These are phyloP conservation scores for Lachancea cidri DNA, from an alignment of 805 yeast species.

Conservation along the genomic window DNA sequence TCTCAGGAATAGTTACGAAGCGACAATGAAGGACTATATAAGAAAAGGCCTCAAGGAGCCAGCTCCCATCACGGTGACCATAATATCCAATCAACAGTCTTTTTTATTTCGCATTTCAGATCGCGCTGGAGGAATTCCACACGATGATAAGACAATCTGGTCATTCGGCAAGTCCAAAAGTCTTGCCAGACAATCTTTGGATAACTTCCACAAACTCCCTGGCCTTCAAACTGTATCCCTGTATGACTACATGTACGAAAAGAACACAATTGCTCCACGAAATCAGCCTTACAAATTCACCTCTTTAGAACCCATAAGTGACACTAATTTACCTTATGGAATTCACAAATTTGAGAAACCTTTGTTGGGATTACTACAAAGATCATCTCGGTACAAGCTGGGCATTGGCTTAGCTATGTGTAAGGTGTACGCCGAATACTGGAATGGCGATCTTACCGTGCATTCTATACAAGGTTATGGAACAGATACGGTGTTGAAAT, in stretches of 20 bases:
- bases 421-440: conserved; percentile 87
- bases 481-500: conserved; percentile 74
- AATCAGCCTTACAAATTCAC: conserved; percentile 33
- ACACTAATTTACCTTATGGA: conserved; percentile 26
- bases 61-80: conserved; percentile 72
- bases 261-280: conserved; percentile 7
- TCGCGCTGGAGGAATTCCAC: conserved; percentile 81
- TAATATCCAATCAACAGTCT: conserved; percentile 60
- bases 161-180: conserved; percentile 74
- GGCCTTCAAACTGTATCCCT: conserved; percentile 43
- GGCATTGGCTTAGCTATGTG: conserved; percentile 93
- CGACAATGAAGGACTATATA: conserved; percentile 54
- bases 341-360: conserved; percentile 38
- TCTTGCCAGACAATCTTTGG: conserved; percentile 51
- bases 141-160: conserved; percentile 60
- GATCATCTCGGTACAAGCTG: conserved; percentile 69
- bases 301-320: conserved; percentile 32
- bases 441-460: conserved; percentile 89
- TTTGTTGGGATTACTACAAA: conserved; percentile 55
- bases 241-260: conserved; percentile 25
- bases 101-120: conserved; percentile 79
- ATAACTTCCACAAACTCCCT: conserved; percentile 66
- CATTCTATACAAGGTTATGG: conserved; percentile 88
- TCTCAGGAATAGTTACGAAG: conserved; percentile 77
- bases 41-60: conserved; percentile 39